These are phyloP conservation scores for Ormosia semicastrata DNA, from an alignment of 306 rosid genomes.

Conservation along the genomic window DNA sequence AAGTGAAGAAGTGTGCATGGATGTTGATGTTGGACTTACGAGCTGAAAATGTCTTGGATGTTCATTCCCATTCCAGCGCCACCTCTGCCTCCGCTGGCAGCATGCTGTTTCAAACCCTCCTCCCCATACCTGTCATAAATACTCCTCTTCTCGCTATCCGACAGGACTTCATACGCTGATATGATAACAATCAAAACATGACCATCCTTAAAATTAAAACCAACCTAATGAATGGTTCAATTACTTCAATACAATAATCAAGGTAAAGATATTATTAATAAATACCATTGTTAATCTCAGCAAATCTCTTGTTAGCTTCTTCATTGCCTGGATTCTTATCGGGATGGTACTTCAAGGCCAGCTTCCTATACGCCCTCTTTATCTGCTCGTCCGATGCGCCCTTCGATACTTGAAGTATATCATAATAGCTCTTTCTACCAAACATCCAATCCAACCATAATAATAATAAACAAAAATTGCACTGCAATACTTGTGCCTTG, in stretches of 20 bases:
- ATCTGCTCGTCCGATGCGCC: conserved; percentile 82
- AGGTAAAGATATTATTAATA: not conserved
- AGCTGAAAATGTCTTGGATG: conserved; percentile 67
- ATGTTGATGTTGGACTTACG: conserved; percentile 36
- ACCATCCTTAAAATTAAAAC: not conserved
- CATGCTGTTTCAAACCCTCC: conserved; percentile 83
- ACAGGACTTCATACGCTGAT: conserved; percentile 72
- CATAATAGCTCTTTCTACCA: conserved; percentile 67
- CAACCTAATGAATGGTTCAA: not conserved
- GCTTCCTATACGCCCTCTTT: conserved; percentile 78
- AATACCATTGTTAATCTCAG: conserved; percentile 74
- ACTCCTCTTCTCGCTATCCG: conserved; percentile 65
- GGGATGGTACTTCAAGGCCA: conserved; percentile 84
- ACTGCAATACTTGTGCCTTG: not conserved
- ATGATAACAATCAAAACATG: not conserved
- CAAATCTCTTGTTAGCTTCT: conserved; percentile 69
- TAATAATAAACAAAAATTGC: not conserved
- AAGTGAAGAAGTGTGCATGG: not conserved
- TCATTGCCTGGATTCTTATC: conserved; percentile 83
- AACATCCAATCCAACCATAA: not conserved
- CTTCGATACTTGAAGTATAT: conserved; percentile 57
- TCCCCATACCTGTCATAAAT: conserved; percentile 74
- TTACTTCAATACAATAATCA: no score
- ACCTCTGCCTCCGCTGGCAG: conserved; percentile 63
- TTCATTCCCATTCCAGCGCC: conserved; percentile 84